Conservation (phyloP, 2,329 filamentous ascomycete species). For the Bipolaris oryzae region DNA sequence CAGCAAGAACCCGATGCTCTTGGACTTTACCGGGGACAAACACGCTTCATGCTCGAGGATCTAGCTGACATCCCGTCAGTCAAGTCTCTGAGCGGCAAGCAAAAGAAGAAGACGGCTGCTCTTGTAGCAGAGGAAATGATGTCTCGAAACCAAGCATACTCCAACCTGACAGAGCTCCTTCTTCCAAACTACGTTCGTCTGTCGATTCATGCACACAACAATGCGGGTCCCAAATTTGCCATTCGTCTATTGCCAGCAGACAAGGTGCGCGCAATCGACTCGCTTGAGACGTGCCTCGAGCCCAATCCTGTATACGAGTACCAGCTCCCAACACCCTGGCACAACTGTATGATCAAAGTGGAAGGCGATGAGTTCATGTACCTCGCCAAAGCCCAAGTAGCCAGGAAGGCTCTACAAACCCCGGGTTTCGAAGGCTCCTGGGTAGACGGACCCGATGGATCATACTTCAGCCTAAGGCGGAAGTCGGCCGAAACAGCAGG, state of each 20-base stretch:
- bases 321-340: constrained; percentile 53
- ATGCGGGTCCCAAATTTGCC: constrained; percentile 53
- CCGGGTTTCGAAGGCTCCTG: constrained; percentile 33
- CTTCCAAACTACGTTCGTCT: constrained; percentile 56
- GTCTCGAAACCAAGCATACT: constrained; percentile 55
- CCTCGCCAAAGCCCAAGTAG: constrained; percentile 34
- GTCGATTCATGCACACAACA: constrained; percentile 56
- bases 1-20: constrained; percentile 37
- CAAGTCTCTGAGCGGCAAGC: constrained; percentile 34
- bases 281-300: constrained; percentile 37
- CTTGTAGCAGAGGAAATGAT: constrained; percentile 49
- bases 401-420: constrained; percentile 29
- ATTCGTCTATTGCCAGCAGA: constrained; percentile 48
- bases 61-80: constrained; percentile 34
- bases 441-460: constrained; percentile 35
- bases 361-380: constrained; percentile 39
- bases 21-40: constrained; percentile 45
- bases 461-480: constrained; percentile 33
- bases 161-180: constrained; percentile 55
- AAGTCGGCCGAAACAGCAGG: constrained; percentile 11
- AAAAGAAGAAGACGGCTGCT: constrained; percentile 46
- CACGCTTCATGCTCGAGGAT: constrained; percentile 49
- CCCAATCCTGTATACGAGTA: constrained; percentile 37
- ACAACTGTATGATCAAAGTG: constrained; percentile 50
- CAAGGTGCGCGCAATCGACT: constrained; percentile 41